Evolutionary conservation across 2,329 filamentous ascomycete genomes (phyloP).

Genomic region (Cryphonectria nitschkei): DNA sequence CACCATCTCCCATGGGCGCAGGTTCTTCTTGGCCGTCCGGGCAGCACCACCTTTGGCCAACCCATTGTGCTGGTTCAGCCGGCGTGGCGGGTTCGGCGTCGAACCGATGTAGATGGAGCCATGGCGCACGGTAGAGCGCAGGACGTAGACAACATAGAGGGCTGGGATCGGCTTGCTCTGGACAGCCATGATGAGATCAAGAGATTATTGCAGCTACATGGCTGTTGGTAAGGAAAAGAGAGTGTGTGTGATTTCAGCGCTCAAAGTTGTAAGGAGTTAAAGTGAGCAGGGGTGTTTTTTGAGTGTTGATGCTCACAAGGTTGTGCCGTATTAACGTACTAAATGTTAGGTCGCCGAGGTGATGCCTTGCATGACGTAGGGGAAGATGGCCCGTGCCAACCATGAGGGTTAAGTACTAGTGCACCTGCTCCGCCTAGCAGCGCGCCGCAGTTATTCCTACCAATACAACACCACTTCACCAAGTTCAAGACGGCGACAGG

Average conservation of each 20-base stretch:
- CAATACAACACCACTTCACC: neutral
- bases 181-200: slow-evolving; percentile 42
- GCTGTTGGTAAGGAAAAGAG: neutral
- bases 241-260: neutral
- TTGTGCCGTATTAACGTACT: neutral
- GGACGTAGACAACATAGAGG: slow-evolving; percentile 90
- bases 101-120: slow-evolving; percentile 85
- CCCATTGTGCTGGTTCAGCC: slow-evolving; percentile 92
- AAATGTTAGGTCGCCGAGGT: neutral
- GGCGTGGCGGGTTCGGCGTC: slow-evolving; percentile 83
- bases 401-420: neutral
- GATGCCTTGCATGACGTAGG: neutral
- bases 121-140: slow-evolving; percentile 78
- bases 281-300: neutral
- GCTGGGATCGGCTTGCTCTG: slow-evolving; percentile 71
- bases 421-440: neutral
- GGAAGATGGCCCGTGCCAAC: neutral
- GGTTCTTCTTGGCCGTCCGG: slow-evolving; percentile 67
- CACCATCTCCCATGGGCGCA: slow-evolving; percentile 91
- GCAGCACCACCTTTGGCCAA: slow-evolving; percentile 77
- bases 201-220: slow-evolving; percentile 17
- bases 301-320: neutral
- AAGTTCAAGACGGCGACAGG: neutral
- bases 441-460: neutral
- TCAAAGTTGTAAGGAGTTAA: neutral